Percentiles rank a stretch among this genome's conserved stretches.
Conservation (phyloP, 116 monocot species). For the Dioscorea cayenensis region DNA sequence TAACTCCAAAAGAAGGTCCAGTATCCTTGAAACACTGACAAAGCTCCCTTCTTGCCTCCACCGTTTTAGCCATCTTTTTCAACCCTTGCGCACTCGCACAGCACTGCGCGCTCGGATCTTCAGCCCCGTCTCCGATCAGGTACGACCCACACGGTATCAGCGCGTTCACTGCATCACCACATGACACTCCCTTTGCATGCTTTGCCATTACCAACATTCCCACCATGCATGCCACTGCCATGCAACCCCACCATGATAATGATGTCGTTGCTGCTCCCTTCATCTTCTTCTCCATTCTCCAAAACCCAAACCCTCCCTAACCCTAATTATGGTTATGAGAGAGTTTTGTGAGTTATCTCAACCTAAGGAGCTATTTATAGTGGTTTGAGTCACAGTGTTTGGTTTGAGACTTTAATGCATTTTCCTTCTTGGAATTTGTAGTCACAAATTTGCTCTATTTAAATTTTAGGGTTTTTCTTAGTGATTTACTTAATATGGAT, state of each 20-base stretch:
- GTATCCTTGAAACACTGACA: constrained; percentile 49
- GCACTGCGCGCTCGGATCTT: constrained; percentile 28
- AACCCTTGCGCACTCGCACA: constrained; percentile 41
- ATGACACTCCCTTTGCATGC: constrained; percentile 16
- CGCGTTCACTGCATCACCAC: constrained; percentile 48
- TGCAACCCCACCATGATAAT: neutral
- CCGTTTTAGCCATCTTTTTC: constrained; percentile 21
- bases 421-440: neutral
- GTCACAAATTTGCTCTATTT: too few species aligned
- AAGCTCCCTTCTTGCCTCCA: constrained; percentile 14
- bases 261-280: too few species aligned
- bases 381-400: neutral
- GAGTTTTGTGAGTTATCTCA: too few species aligned
- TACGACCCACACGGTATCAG: constrained; percentile 57
- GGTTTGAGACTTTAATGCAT: neutral
- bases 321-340: too few species aligned
- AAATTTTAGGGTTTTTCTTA: too few species aligned
- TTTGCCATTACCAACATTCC: neutral
- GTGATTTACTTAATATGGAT: too few species aligned
- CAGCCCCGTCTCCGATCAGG: constrained; percentile 25
- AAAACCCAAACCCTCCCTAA: too few species aligned
- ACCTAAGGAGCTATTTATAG: neutral
- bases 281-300: too few species aligned
- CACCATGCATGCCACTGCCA: neutral
- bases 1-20: constrained; percentile 63